A percentile compares a stretch with the other conserved stretches of the same genome.
These are phyloP conservation scores for Boletus vermiculosoides DNA, from an alignment of 768 basidiomycete species.

Conservation along the genomic window DNA sequence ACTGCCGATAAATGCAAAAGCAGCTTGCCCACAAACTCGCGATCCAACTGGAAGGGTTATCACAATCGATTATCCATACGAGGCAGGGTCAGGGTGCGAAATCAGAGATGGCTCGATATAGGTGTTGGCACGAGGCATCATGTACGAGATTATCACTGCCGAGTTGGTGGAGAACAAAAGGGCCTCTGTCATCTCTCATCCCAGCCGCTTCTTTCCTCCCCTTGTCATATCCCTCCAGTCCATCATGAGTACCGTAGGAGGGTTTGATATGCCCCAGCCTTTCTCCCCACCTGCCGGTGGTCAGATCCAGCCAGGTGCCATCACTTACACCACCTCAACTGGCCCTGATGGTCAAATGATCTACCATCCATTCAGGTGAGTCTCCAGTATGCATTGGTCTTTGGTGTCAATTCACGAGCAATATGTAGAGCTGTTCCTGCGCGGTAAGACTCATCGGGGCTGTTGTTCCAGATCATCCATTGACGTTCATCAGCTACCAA, in stretches of 20 bases:
- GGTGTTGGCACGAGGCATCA: conserved; percentile 29
- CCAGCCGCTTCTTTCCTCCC: conserved; percentile 13
- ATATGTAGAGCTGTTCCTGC: conserved; percentile 66
- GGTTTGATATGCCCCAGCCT: conserved; percentile 31
- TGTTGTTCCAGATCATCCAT: not conserved
- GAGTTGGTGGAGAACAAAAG: conserved; percentile 21
- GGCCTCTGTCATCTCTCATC: conserved; percentile 1
- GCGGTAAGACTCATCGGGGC: conserved; percentile 49
- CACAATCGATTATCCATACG: conserved; percentile 4
- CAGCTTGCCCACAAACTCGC: not conserved
- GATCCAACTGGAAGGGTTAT: not conserved
- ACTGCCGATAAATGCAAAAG: not conserved
- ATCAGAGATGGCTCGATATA: conserved; percentile 36
- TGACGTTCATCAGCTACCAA: conserved; percentile 54
- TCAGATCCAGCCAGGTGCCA: conserved; percentile 62
- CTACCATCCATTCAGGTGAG: conserved; percentile 77
- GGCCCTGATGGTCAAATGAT: conserved; percentile 58
- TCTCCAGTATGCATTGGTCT: conserved; percentile 5
- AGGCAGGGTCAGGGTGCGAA: conserved; percentile 11
- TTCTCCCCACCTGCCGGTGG: conserved; percentile 31
- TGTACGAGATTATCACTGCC: conserved; percentile 17
- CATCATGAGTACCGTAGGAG: conserved; percentile 23
- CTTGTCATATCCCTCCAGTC: conserved; percentile 7
- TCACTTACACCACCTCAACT: conserved; percentile 69
- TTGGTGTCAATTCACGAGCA: conserved; percentile 14